phyloP scores from a whole-genome alignment of 768 basidiomycete species.

The Mrakia hoshinonis region DNA sequence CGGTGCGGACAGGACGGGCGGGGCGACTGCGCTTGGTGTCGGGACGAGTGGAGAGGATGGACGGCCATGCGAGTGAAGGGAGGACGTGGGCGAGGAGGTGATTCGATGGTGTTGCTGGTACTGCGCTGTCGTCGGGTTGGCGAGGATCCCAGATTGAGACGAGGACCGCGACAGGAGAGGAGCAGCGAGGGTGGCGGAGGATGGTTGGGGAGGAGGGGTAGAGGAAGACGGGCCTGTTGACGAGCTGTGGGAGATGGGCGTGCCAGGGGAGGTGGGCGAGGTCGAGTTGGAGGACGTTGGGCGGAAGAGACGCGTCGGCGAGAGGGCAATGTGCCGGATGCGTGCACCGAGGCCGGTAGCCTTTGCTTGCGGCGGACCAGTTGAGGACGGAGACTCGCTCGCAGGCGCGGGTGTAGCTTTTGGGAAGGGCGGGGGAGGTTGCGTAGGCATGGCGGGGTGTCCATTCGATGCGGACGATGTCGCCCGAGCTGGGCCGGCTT shows the following conservation, averaged over 20 bases:
- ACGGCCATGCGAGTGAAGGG: not conserved
- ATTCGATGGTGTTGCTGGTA: conserved; percentile 10
- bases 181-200: not conserved
- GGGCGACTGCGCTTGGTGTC: not conserved
- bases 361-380: not conserved
- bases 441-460: not conserved
- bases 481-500: no score
- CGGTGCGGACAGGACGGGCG: not conserved
- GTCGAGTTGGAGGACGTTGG: not conserved
- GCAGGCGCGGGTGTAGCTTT: no score
- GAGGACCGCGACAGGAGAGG: no score
- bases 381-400: not conserved
- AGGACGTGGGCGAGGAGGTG: not conserved
- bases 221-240: not conserved
- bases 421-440: conserved; percentile 2
- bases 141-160: not conserved
- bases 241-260: not conserved
- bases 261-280: not conserved
- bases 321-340: conserved; percentile 4
- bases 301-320: conserved; percentile 10
- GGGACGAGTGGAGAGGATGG: conserved; percentile 5
- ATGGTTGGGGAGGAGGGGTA: not conserved
- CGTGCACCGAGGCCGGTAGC: not conserved
- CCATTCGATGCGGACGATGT: no score
- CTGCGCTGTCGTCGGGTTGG: conserved; percentile 4